Conservation (phyloP, 140 eudicot genomes). For the Artemisia princeps region DNA sequence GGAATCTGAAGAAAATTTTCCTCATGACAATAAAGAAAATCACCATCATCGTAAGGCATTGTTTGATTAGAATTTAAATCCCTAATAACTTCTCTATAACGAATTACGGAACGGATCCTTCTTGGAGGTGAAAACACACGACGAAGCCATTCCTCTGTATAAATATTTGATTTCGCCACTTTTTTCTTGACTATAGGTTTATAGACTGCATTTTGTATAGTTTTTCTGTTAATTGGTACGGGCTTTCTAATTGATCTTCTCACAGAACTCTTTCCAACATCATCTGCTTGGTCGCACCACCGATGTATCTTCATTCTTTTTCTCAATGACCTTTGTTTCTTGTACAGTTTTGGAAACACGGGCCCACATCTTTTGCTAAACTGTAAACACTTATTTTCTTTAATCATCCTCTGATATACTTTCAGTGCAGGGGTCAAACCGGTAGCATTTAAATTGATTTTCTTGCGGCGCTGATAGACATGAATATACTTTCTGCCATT, state of each 20-base stretch:
- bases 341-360: conserved; percentile 32
- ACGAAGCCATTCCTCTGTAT: background rate
- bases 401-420: conserved; percentile 23
- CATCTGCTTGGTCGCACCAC: background rate
- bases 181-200: conserved; percentile 4
- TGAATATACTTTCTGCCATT: conserved; percentile 17
- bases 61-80: background rate
- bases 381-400: conserved; percentile 28
- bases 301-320: conserved; percentile 8
- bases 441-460: background rate
- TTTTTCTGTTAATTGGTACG: background rate
- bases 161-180: background rate
- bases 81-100: conserved; percentile 2
- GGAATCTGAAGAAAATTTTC: conserved; percentile 7
- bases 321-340: conserved; percentile 27
- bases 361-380: conserved; percentile 33
- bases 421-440: background rate
- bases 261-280: conserved; percentile 7
- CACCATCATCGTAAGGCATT: conserved; percentile 13
- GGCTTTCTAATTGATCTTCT: conserved; percentile 18
- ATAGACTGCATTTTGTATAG: background rate
- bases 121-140: conserved; percentile 17
- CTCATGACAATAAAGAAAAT: conserved; percentile 8
- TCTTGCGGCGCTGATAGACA: conserved; percentile 30
- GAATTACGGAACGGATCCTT: conserved; percentile 31